A percentile compares a stretch with the other conserved stretches of the same genome.
phyloP scores from a whole-genome alignment of 768 basidiomycete genomes.

The Russula sp. region DNA sequence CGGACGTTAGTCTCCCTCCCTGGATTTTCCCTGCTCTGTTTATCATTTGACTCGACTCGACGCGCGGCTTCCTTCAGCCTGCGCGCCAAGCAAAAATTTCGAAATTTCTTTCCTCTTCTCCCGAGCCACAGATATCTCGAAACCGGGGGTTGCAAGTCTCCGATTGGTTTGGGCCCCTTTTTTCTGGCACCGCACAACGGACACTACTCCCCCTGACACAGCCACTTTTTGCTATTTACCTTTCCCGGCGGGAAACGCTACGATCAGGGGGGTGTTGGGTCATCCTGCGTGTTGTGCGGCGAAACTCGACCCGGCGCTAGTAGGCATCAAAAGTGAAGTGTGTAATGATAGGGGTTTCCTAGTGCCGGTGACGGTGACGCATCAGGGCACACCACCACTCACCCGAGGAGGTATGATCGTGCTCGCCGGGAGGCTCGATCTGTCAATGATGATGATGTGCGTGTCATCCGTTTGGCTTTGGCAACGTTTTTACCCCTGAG shows the following conservation, averaged over 20 bases:
- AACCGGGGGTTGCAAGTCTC: neutral
- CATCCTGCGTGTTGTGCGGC: neutral
- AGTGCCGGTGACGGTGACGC: neutral
- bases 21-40: neutral
- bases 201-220: neutral
- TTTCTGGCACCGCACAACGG: neutral
- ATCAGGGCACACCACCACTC: neutral
- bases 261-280: constrained; percentile 1
- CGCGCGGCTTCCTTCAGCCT: no score
- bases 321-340: neutral
- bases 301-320: neutral
- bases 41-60: neutral
- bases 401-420: no score
- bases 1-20: neutral
- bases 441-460: neutral
- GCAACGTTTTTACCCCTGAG: neutral
- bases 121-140: neutral
- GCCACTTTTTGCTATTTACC: neutral
- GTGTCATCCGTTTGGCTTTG: neutral
- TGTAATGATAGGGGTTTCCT: neutral
- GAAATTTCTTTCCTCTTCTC: neutral
- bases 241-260: neutral
- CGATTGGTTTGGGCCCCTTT: neutral
- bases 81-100: no score
- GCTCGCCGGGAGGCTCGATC: neutral